Evolutionary conservation across 306 rosid genomes (phyloP).

Genomic region (Urtica urens): DNA sequence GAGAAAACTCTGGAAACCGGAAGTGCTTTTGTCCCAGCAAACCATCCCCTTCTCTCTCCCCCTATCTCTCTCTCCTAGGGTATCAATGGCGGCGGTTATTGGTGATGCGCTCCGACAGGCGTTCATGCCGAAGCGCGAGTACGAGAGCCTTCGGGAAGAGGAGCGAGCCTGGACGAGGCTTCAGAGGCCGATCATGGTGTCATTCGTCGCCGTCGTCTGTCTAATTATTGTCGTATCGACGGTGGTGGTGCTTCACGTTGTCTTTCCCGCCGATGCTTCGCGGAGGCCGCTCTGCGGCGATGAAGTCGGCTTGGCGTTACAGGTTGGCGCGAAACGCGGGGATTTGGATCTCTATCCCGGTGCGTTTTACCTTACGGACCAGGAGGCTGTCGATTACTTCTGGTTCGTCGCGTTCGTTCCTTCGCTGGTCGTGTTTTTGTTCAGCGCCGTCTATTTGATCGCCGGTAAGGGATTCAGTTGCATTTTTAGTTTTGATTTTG

Average conservation of each 20-base stretch:
- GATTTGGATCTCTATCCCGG: slow-evolving; percentile 48
- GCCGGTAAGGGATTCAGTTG: slow-evolving; percentile 42
- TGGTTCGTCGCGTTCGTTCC: slow-evolving; percentile 92
- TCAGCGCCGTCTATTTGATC: slow-evolving; percentile 51
- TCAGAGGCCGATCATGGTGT: slow-evolving; percentile 48
- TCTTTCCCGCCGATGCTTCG: slow-evolving; percentile 44
- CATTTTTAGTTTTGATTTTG: slow-evolving; percentile 4
- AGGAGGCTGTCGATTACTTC: slow-evolving; percentile 76
- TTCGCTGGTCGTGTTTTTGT: slow-evolving; percentile 39
- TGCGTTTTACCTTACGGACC: slow-evolving; percentile 73
- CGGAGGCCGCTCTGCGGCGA: slow-evolving; percentile 54
- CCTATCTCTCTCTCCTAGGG: no score
- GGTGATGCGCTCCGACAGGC: slow-evolving; percentile 95
- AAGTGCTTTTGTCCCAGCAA: no score
- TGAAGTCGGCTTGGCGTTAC: slow-evolving; percentile 39
- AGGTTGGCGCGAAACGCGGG: slow-evolving; percentile 37
- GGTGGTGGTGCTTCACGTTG: slow-evolving; percentile 54
- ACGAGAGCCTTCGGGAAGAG: slow-evolving; percentile 73
- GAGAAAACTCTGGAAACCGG: no score
- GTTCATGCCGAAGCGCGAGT: slow-evolving; percentile 89
- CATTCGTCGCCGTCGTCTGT: slow-evolving; percentile 19
- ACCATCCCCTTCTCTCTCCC: no score
- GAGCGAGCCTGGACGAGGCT: slow-evolving; percentile 79
- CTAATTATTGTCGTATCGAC: slow-evolving; percentile 30
- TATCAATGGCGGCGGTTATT: slow-evolving; percentile 37